Evolutionary conservation across 805 yeast species (phyloP), one percentile per base, ranked within the genome.

Genomic region (Maudiozyma serrabonitensis): DNA sequence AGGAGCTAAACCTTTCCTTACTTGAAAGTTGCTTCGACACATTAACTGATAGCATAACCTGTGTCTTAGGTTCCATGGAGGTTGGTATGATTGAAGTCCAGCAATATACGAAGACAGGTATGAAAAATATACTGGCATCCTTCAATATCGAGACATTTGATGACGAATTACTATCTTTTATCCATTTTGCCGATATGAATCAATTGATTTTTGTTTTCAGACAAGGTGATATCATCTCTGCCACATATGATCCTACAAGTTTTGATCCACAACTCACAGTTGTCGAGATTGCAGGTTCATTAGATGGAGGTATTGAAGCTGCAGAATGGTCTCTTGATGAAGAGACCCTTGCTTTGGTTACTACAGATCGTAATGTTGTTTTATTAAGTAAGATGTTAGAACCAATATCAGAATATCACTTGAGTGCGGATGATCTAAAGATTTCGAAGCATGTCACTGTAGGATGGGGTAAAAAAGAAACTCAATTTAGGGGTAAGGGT

Each of bases 401-500:
- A 55, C 87, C 90, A 1, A 74, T 91, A 23, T 69, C 79, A 11
- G 97, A 91, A 60, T 74, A 73, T 49, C 64, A 68, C 31, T 66
- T 89, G 52, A 66, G 74, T 43, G 69, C 76, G 0, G 75, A 74
- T 8, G 99, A 93, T 63, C 72, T 90, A 44, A 64, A 69, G 34
- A 68, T 79, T 46, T 82, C 89, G 1, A 82, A 81, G 56, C 96
- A 93, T 62, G 96, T 93, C 37, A 83, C 91, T 26, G 96, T 93
- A 41, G 99, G 99, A 25, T 93, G 99, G 99, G 99, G 99, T 61
- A 86, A 84, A 53, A 82, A 84, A 56, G 98, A 91, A 65, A 93
- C 99, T 0, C 99, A 93, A 69, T 93, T 93, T 67, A 81, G 84
- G 67, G 99, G 99, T 46, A 82, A 78, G 60, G 99, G 99, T 54